Evolutionary conservation across 2,329 filamentous ascomycete species (phyloP), one percentile per base, ranked within the genome.

Genomic region (Penicillium sp.): DNA sequence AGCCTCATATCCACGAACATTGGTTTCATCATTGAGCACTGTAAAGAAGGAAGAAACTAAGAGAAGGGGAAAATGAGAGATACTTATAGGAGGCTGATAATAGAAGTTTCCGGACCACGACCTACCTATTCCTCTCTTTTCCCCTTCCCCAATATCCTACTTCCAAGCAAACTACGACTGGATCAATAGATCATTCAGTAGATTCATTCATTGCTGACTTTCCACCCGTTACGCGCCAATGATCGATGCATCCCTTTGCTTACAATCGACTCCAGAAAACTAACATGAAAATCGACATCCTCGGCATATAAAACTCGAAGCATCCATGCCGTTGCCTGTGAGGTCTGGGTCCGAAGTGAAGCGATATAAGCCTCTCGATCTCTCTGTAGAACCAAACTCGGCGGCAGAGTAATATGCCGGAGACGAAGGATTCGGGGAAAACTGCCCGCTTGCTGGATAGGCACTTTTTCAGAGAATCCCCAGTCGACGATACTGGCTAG

Each of bases 401-500:
- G 23, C 5, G 23, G 4, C 8, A 24, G 23, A 6, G 6, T 9
- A 24, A 24, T 2, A 24, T 42, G 5, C 22, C 20, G 40, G 29
- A 42, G 28, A 11, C 14, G 43, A 16, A 47, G 45, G 16, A 47
- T 29, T 23, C 35, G 40, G 9, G 45, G 45, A 22, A 47, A 40
- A 35, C 40, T 27, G 22, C 36, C 27, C 20, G 35, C 40, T 26
- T 34, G 32, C 35, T 43, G 35, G 29, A 47, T 35, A 24, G 40
- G 45, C 24, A 43, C 34, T 16, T 18, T 34, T 28, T 40, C 9
- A 9, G 45, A 43, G 37, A 47, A 47, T 9, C 40, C 45, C 40
- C 40, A 47, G 40, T 47, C 45, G 14, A 47, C 44, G 9, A 47
- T 47, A n/a, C 45, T 47, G 1, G 24, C n/a, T 4, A 35, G 26